phyloP scores from a whole-genome alignment of 2,329 filamentous ascomycete genomes.

The Calonectria hawksworthii region DNA sequence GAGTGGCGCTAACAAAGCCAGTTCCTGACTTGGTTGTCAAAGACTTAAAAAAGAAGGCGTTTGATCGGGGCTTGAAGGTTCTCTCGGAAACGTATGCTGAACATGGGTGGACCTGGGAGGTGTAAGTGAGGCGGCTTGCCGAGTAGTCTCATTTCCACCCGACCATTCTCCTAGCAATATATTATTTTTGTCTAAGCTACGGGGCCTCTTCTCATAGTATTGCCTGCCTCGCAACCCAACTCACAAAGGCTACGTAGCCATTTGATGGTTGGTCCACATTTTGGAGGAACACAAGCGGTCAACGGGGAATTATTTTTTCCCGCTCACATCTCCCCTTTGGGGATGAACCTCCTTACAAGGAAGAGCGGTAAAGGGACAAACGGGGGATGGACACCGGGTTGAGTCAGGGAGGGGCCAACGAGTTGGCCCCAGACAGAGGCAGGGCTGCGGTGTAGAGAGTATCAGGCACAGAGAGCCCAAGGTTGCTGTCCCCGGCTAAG shows the following conservation, averaged over 20 bases:
- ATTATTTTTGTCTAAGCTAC: background rate
- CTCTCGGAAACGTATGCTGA: slow-evolving; percentile 33
- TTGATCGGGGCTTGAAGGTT: slow-evolving; percentile 30
- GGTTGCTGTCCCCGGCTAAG: background rate
- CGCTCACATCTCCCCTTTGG: background rate
- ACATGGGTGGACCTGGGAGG: slow-evolving; percentile 37
- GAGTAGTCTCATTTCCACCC: background rate
- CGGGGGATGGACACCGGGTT: background rate
- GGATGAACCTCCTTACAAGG: background rate
- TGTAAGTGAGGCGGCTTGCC: background rate
- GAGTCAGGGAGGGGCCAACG: background rate
- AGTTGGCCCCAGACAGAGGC: background rate
- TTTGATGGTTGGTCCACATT: background rate
- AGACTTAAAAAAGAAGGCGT: slow-evolving; percentile 33
- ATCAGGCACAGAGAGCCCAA: background rate
- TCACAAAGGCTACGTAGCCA: background rate
- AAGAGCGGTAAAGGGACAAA: background rate
- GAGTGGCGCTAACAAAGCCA: background rate
- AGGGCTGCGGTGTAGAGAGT: background rate
- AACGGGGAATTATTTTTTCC: background rate
- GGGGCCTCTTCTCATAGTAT: background rate
- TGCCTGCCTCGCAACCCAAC: background rate
- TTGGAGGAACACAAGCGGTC: slow-evolving; percentile 32
- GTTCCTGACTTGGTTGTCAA: slow-evolving; percentile 38
- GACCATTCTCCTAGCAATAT: background rate